Evolutionary conservation across 148 eudicot species (phyloP).

Genomic region (Mesembryanthemum crystallinum): DNA sequence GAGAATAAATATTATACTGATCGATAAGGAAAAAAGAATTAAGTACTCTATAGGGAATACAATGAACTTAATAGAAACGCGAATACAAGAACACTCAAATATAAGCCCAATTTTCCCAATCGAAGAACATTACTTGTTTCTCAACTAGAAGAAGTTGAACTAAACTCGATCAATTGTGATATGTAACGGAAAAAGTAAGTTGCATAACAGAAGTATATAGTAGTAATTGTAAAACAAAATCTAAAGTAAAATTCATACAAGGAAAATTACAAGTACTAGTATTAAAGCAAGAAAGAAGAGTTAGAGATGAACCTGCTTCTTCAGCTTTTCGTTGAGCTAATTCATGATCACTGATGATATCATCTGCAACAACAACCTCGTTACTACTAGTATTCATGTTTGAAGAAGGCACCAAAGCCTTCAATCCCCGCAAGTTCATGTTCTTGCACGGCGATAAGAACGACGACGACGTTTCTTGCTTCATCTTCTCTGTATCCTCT

Average conservation of each 20-base stretch:
- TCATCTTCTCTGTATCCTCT: conserved; percentile 55
- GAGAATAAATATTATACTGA: neutral
- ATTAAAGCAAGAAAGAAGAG: neutral
- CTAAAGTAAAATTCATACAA: too few species aligned
- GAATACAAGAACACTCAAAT: too few species aligned
- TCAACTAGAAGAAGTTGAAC: too few species aligned
- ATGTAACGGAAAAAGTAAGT: too few species aligned
- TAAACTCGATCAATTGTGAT: too few species aligned
- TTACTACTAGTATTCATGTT: neutral
- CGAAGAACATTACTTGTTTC: too few species aligned
- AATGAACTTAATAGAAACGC: too few species aligned
- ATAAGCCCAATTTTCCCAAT: too few species aligned
- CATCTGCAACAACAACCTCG: conserved; percentile 39
- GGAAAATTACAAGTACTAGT: too few species aligned
- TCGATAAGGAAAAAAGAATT: too few species aligned
- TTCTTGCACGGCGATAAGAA: conserved; percentile 19
- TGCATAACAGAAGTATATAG: too few species aligned
- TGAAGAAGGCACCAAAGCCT: conserved; percentile 39
- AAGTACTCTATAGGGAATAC: too few species aligned
- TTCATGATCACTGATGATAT: conserved; percentile 60
- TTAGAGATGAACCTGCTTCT: conserved; percentile 51
- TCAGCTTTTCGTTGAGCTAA: conserved; percentile 79
- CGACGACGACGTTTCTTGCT: conserved; percentile 32
- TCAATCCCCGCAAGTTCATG: conserved; percentile 62
- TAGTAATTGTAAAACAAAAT: neutral